Conservation (phyloP, 768 basidiomycete species). For the Mycena belliarum region DNA sequence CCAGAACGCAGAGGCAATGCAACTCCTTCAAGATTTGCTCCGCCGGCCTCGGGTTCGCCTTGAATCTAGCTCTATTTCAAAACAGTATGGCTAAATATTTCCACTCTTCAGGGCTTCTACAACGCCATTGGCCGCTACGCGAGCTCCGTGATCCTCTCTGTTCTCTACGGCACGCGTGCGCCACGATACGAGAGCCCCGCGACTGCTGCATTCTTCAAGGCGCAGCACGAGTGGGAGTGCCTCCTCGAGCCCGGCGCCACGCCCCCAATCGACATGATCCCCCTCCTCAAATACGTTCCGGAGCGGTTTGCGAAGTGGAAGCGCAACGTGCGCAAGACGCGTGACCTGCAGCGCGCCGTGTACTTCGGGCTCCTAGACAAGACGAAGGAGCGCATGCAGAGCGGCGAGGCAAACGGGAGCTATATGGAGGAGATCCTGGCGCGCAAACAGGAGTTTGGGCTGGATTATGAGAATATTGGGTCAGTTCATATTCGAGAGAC, state of each 20-base stretch:
- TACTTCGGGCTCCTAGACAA: conserved; percentile 32
- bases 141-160: conserved; percentile 31
- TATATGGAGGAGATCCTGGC: conserved; percentile 36
- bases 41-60: conserved; percentile 2
- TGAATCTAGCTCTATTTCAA: neutral
- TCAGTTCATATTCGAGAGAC: too few relatives aligned
- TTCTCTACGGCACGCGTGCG: conserved; percentile 33
- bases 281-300: conserved; percentile 33
- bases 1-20: conserved; percentile 23
- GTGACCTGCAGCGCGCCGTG: conserved; percentile 25
- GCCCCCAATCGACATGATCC: conserved; percentile 37
- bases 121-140: conserved; percentile 32
- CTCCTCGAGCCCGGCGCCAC: conserved; percentile 34
- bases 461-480: conserved; percentile 1
- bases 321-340: too few relatives aligned
- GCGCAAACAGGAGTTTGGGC: conserved; percentile 3
- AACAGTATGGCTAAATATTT: too few relatives aligned
- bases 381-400: conserved; percentile 26
- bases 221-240: conserved; percentile 26
- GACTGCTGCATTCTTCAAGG: conserved; percentile 28
- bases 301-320: conserved; percentile 39
- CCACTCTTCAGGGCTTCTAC: conserved; percentile 27
- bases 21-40: conserved; percentile 10
- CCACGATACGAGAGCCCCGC: conserved; percentile 29
- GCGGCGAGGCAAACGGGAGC: conserved; percentile 30